Base-by-base conservation (phyloP, 441 rosid genomes). In the Viola pubescens region DNA sequence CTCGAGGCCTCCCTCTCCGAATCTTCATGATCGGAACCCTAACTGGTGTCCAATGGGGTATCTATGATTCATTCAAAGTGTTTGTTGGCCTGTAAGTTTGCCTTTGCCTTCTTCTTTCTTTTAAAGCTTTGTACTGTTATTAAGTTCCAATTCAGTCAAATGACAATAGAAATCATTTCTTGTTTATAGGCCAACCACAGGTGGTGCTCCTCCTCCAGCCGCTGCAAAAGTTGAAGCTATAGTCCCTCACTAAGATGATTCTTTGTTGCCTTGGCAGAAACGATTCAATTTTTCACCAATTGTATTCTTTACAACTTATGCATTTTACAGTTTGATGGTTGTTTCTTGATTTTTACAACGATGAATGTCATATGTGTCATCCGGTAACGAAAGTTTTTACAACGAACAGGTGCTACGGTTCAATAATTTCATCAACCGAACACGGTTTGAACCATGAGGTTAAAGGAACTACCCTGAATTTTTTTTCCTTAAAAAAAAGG, bases 1-100 rank as follows among this genome's bases (percentile, higher is more conserved):
- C 99, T 11, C 91, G 99, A 37, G 99, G 97, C 6, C 97, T 94
- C 78, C 99, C 99, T 63, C 95, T 90, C 8, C 89, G 99, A 49
- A 88, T 94, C 66, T 84, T 88, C 73, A 94, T 94, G 99, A 88
- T 94, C 3, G 99, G 99, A 68, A 88, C 99, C n/a, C 94, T 94
- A 66, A 90, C 99, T 5, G 96, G 91, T 52, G 85, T 89, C 8
- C 99, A 94, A 55, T 94, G 99, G 99, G 91, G 79, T 49, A 66
- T 94, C 67, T 90, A 94, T 42, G 99, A 94, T 68, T 79, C 94
- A 19, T 82, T 88, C 86, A 94, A 90, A 83, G 97, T 94, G n/a
- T 88, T 81, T 70, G 89, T 85, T 68, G 99, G 99, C 66, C 85
- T 86, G 97, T 94, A 81, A 83, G 97, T 79, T 66, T 46, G 46